Evolutionary conservation across 192 early-diverging fungal genomes (phyloP), one percentile per base, ranked within the genome.

Genomic region (Chytriomyces hyalinus): DNA sequence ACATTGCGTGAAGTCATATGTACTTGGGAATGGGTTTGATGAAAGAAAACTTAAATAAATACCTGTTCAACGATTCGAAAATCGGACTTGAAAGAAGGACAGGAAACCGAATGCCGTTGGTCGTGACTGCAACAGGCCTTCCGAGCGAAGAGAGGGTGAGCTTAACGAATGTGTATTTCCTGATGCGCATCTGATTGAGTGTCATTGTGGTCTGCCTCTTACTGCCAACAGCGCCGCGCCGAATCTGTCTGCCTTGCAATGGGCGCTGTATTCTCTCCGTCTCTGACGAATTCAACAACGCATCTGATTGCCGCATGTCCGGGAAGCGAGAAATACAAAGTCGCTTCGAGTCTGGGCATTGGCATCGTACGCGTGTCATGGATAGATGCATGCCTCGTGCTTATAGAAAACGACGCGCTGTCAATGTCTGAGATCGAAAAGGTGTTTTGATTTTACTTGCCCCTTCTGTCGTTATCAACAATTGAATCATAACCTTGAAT

Each of bases 311-410:
- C 80, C 26, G 46, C 24, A 47, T 44, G 59, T 15, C 61, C 70
- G 22, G 60, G 45, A 9, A 57, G 77, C 17, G 70, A 78, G 26
- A 81, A 78, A 46, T 79, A 81, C 65, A 68, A 59, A 76, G 59
- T 78, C 24, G 77, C 80, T 63, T 63, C 71, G 24, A 69, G 61
- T 11, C 67, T 81, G 17, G 26, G 24, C 6, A 80, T 76, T 61
- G 78, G 74, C 22, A 76, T 82, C 45, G 73, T 82, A 13, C 50
- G 26, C 7, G 9, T 65, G 2, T 68, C 57, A 11, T 82, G 81
- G 81, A 65, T 82, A 28, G 47, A 70, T n/a, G 66, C 61, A 8
- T 74, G 62, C 36, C 15, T 59, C 6, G 46, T 45, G 45, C 45
- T 49, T 8, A 8, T 28, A 22, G 6, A 26, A 45, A 70, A 47